Base-by-base conservation (phyloP, 2,329 filamentous ascomycete genomes). In the Microcyclospora tardicrescens region DNA sequence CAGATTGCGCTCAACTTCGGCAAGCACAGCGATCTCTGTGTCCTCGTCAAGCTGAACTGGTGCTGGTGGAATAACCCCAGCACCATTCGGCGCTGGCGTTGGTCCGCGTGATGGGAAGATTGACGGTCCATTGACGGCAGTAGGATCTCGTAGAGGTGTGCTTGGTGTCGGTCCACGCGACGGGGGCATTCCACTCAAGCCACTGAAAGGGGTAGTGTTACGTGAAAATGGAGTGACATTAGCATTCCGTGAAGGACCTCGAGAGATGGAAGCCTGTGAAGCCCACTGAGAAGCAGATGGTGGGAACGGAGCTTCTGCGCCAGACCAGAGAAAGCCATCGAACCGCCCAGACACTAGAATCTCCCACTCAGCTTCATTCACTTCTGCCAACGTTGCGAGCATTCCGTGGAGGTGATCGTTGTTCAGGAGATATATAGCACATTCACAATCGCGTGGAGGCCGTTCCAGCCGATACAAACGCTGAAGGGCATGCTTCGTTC, bases 321-420 rank as follows among this genome's bases (percentile, higher is more conserved):
- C 89, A 33, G 85, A 93, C 77, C 89, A 93, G 14, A 95, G 70
- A 62, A 96, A 96, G 3, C 89, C 89, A 55, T 95, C 87, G 52
- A 96, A 96, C 19, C 89, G 81, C 19, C 89, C 89, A 0, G 89
- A 95, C 4, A 81, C 84, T 10, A 96, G 70, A 39, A 96, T 93
- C 45, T 95, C 89, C 89, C 89, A 96, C 61, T 96, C 89, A n/a
- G 84, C 82, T 34, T 79, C 75, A 55, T 81, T 91, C 50, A 96
- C 91, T 37, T 87, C 84, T 28, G 83, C 79, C 36, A 95, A 71
- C 0, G 89, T 94, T 31, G 84, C 79, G 2, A 96, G 75, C 27
- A 94, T 77, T 53, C 91, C 81, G 58, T 96, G 89, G 35, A 91
- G 75, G 10, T 75, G 69, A 0, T 79, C 78, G 57, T 95, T 81